Evolutionary conservation across 2,329 filamentous ascomycete species (phyloP), one percentile per base, ranked within the genome.

Genomic region (Rhinocladiella mackenziei): DNA sequence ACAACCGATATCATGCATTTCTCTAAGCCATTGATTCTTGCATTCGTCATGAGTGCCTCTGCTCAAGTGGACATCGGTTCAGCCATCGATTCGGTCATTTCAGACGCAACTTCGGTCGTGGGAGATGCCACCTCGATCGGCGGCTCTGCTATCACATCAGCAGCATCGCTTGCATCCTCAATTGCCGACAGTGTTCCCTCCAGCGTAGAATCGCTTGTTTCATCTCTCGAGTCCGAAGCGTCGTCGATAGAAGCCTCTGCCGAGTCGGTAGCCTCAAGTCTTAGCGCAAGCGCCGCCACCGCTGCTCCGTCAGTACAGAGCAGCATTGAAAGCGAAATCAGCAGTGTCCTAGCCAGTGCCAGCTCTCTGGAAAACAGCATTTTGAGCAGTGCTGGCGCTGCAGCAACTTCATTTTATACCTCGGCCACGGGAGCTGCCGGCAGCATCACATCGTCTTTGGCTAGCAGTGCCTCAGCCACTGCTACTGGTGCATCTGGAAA

Each of bases 1-100:
- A 44, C 17, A n/a, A 53, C n/a, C n/a, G n/a, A n/a, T n/a, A n/a
- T n/a, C n/a, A n/a, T 53, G 50, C 50, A 50, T 50, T 45, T 53
- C 43, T 50, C 39, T 22, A 50, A 47, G 46, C 30, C 50, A 5
- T 7, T 53, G 8, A 23, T 53, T 15, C 18, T 53, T 20, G 46
- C 50, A 14, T 43, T 53, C n/a, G 50, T 40, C 36, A 39, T 25
- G 17, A 15, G 26, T 37, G 50, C 33, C 25, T 29, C 22, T 31
- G 50, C 50, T 26, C 50, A 50, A 25, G 7, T 6, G 14, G 48
- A 48, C 18, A 3, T 43, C 22, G 32, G 42, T 28, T 50, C 48
- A 15, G 32, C 19, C n/a, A 22, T 50, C 37, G 39, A 31, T 31
- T 51, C 48, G 5, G 32, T 35, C 34, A 19, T 50, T 6, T 50